A percentile compares a stretch with the other conserved stretches of the same genome.
Evolutionary conservation across 2,329 filamentous ascomycete species (phyloP).

Genomic region (Fusarium tupiense): DNA sequence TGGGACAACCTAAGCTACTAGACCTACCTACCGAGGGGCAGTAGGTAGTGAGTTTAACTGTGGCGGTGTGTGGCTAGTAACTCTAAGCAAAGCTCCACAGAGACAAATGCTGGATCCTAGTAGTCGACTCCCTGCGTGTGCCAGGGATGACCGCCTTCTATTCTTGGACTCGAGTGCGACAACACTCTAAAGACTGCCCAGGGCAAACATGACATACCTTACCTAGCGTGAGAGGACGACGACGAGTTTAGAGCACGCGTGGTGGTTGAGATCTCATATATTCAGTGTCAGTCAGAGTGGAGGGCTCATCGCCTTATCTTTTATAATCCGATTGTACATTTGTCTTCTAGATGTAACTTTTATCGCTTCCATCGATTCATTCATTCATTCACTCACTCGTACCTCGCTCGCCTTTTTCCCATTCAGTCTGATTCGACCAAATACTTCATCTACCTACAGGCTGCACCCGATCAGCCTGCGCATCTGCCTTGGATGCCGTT

Average conservation of each 20-base stretch:
- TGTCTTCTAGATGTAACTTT: not conserved
- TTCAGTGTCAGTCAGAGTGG: not conserved
- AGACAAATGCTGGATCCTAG: not conserved
- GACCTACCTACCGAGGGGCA: not conserved
- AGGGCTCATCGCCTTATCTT: not conserved
- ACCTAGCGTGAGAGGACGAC: constrained; percentile 28
- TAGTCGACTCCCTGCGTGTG: constrained; percentile 14
- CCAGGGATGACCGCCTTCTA: constrained; percentile 39
- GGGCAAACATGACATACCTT: constrained; percentile 40
- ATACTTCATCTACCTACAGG: constrained; percentile 4
- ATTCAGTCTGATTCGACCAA: constrained; percentile 2
- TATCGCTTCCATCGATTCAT: not conserved
- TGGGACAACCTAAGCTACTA: not conserved
- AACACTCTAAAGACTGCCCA: constrained; percentile 4
- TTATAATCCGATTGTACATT: not conserved
- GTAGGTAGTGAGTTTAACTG: constrained; percentile 7
- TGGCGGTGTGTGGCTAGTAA: constrained; percentile 30
- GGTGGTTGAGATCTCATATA: constrained; percentile 21
- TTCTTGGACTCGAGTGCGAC: constrained; percentile 15
- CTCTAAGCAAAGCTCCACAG: not conserved
- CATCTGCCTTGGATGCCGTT: constrained; percentile 43
- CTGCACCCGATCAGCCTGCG: constrained; percentile 29
- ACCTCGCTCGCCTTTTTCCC: constrained; percentile 8
- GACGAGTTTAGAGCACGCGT: constrained; percentile 19
- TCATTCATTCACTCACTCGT: not conserved